phyloP scores from a whole-genome alignment of 2,329 filamentous ascomycete species.

The Beauveria brongniartii region DNA sequence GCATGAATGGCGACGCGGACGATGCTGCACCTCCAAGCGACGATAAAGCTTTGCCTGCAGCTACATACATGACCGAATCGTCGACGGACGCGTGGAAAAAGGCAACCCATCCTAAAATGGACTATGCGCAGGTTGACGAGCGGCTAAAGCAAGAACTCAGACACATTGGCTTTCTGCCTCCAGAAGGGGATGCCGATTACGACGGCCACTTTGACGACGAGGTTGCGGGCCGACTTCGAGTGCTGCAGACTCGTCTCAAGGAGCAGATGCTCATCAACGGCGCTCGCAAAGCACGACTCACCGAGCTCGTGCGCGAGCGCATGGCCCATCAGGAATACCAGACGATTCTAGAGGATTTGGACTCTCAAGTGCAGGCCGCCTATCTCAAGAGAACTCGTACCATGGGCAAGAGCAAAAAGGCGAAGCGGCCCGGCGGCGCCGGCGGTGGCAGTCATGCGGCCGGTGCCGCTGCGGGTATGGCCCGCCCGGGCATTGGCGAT shows the following conservation, averaged over 20 bases:
- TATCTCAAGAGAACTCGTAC: conserved; percentile 94
- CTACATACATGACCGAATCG: conserved; percentile 73
- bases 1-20: conserved; percentile 41
- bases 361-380: conserved; percentile 87
- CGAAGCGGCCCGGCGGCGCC: conserved; percentile 69
- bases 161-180: conserved; percentile 78
- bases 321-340: conserved; percentile 97
- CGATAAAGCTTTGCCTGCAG: conserved; percentile 49
- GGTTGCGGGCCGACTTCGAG: conserved; percentile 79
- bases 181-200: conserved; percentile 65
- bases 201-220: conserved; percentile 90
- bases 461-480: conserved; percentile 48
- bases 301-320: conserved; percentile 80
- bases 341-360: conserved; percentile 93
- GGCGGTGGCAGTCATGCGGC: conserved; percentile 60
- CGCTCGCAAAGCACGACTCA: conserved; percentile 76
- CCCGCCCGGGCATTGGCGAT: conserved; percentile 79
- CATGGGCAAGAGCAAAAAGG: conserved; percentile 89
- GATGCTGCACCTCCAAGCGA: conserved; percentile 28
- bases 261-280: conserved; percentile 83
- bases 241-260: conserved; percentile 74
- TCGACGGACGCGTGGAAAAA: conserved; percentile 72
- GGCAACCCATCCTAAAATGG: conserved; percentile 63
- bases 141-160: conserved; percentile 85
- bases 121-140: conserved; percentile 82